Percentiles rank a stretch among this genome's conserved stretches.
These are phyloP conservation scores for Pyrenula massariospora DNA, from an alignment of 495 filamentous ascomycete genomes.

Conservation along the genomic window DNA sequence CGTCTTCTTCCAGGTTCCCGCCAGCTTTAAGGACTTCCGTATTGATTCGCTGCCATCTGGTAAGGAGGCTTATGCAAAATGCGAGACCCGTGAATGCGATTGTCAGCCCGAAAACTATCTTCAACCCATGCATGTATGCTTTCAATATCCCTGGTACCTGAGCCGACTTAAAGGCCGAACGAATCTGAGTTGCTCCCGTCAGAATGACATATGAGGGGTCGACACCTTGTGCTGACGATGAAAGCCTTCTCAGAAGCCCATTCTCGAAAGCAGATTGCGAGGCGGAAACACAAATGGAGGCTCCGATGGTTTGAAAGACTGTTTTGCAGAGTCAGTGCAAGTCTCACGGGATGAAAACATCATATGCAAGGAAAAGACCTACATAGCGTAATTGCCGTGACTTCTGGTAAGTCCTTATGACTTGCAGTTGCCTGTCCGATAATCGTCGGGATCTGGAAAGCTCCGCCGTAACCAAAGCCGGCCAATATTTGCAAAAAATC, in stretches of 20 bases:
- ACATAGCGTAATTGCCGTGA: not conserved
- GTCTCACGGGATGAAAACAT: conserved; percentile 5
- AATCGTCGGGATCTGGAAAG: conserved; percentile 3
- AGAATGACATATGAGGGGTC: conserved; percentile 24
- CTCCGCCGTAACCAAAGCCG: conserved; percentile 19
- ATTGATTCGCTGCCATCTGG: not conserved
- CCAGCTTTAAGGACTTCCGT: not conserved
- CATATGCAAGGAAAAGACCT: conserved; percentile 6
- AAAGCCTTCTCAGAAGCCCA: conserved; percentile 20
- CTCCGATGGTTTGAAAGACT: conserved; percentile 28
- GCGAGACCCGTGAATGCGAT: conserved; percentile 10
- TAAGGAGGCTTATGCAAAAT: not conserved
- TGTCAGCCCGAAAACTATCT: conserved; percentile 19
- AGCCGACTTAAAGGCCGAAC: conserved; percentile 23
- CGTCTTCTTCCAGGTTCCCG: not conserved
- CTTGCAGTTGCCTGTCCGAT: not conserved
- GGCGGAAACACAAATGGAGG: conserved; percentile 31
- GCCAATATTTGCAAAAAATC: conserved; percentile 53
- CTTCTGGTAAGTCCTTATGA: not conserved
- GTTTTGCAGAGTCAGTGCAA: conserved; percentile 10
- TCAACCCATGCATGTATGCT: conserved; percentile 48
- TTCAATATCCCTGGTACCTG: conserved; percentile 37
- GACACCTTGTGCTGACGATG: conserved; percentile 24
- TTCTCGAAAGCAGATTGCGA: conserved; percentile 37
- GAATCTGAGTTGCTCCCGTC: conserved; percentile 41